These are phyloP conservation scores for Incumbomyces lentus DNA, from an alignment of 2,329 filamentous ascomycete species.

Conservation along the genomic window DNA sequence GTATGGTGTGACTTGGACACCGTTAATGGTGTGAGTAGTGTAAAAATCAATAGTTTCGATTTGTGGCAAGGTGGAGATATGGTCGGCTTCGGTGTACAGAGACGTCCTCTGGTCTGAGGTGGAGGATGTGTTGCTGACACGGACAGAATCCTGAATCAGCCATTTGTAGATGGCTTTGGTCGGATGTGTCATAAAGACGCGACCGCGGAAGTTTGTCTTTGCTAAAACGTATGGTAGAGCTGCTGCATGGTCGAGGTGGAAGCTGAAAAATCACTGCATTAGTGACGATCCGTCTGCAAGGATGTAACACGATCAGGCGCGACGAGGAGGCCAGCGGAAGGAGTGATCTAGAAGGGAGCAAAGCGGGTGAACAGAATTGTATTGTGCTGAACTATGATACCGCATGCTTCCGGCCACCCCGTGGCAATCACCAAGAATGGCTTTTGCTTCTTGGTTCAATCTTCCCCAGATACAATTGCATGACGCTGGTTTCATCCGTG, in stretches of 20 bases:
- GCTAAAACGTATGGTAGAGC: conserved; percentile 95
- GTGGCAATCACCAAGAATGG: neutral
- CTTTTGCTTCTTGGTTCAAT: neutral
- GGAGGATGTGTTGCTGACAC: conserved; percentile 63
- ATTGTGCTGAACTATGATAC: conserved; percentile 14
- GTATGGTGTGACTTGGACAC: conserved; percentile 91
- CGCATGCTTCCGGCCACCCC: neutral
- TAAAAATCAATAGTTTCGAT: conserved; percentile 98
- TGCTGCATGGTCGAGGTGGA: conserved; percentile 96
- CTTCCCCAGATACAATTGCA: neutral
- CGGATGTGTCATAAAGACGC: conserved; percentile 98
- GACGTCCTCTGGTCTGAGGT: conserved; percentile 53
- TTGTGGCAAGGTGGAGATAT: conserved; percentile 80
- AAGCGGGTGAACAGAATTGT: conserved; percentile 18
- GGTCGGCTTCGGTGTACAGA: conserved; percentile 90
- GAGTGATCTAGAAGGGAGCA: conserved; percentile 1
- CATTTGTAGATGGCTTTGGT: conserved; percentile 99
- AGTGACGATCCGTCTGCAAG: neutral
- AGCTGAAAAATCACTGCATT: conserved; percentile 47
- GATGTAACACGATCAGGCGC: neutral
- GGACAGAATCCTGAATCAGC: conserved; percentile 93
- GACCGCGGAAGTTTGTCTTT: conserved; percentile 94
- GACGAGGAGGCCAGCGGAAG: neutral
- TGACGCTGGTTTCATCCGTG: neutral
- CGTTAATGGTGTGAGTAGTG: conserved; percentile 93